These are phyloP conservation scores for Luffa acutangula DNA, from an alignment of 306 rosid species.

Conservation along the genomic window DNA sequence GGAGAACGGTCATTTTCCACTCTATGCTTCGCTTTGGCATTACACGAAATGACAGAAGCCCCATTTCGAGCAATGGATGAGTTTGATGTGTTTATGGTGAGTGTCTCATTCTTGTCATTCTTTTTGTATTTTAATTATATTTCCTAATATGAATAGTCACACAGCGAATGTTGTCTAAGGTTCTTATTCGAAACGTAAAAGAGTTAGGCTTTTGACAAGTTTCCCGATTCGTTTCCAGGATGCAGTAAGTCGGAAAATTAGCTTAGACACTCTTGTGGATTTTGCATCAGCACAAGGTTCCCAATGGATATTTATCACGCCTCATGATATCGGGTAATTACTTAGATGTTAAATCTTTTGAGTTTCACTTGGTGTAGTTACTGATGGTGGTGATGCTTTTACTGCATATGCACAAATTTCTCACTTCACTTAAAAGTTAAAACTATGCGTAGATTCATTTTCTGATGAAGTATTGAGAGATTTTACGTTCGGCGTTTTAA, in stretches of 20 bases:
- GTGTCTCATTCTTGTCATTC: neutral
- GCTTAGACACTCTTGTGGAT: conserved; percentile 81
- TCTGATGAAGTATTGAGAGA: neutral
- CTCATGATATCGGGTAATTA: conserved; percentile 79
- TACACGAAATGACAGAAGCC: conserved; percentile 91
- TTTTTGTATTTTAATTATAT: neutral
- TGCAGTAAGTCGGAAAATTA: conserved; percentile 87
- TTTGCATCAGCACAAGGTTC: conserved; percentile 78
- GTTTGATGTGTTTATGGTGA: conserved; percentile 94
- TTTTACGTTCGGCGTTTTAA: conserved; percentile 7
- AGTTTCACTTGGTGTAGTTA: neutral
- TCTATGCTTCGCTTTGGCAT: conserved; percentile 81
- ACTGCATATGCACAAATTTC: neutral
- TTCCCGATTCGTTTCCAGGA: conserved; percentile 40
- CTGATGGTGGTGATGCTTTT: conserved; percentile 5
- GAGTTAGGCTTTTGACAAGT: neutral
- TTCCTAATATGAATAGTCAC: neutral
- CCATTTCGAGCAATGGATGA: conserved; percentile 98
- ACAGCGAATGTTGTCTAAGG: neutral
- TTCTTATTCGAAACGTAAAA: neutral
- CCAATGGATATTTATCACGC: conserved; percentile 92
- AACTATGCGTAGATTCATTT: neutral
- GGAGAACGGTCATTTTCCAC: conserved; percentile 97
- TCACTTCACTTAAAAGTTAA: neutral
- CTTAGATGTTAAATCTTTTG: neutral